A percentile compares a stretch with the other conserved stretches of the same genome.
Conservation (phyloP, 1,284 basidiomycete genomes). For the Cryptococcus floricola region DNA sequence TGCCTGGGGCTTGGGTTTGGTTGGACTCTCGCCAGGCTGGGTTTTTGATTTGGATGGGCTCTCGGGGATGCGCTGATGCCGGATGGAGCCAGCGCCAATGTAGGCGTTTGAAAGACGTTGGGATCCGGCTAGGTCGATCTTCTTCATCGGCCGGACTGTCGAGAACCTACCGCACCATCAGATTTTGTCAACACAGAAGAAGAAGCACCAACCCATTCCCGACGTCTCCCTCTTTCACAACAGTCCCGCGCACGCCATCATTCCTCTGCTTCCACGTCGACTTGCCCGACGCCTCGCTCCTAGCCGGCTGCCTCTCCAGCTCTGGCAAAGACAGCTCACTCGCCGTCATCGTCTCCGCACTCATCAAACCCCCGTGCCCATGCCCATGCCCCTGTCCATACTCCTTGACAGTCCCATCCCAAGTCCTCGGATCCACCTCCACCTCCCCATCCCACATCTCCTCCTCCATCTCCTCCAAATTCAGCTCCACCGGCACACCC, state of each 20-base stretch:
- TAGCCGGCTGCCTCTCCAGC: conserved; percentile 13
- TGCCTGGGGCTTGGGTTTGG: not conserved
- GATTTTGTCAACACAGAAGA: not conserved
- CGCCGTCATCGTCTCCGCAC: conserved; percentile 6
- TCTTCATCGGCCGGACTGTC: conserved; percentile 88
- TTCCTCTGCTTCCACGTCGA: conserved; percentile 61
- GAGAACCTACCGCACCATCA: conserved; percentile 54
- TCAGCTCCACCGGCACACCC: conserved; percentile 55
- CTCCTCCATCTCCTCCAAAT: conserved; percentile 58
- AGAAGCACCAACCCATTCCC: conserved; percentile 60
- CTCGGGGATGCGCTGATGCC: not conserved
- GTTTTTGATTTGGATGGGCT: conserved; percentile 13
- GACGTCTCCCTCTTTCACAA: conserved; percentile 72
- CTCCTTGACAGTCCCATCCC: conserved; percentile 14
- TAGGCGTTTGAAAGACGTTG: conserved; percentile 74
- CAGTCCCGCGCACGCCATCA: conserved; percentile 64
- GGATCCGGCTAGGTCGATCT: conserved; percentile 73
- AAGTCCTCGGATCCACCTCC: conserved; percentile 18
- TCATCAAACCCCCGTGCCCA: conserved; percentile 3
- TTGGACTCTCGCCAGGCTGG: conserved; percentile 5
- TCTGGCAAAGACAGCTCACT: conserved; percentile 30
- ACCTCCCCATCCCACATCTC: conserved; percentile 29
- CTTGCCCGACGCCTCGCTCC: conserved; percentile 20
- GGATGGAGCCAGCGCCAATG: conserved; percentile 55
- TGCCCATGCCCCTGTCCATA: conserved; percentile 1